Conservation (phyloP, 805 yeast genomes). For the Yarrowia yakushimensis region DNA sequence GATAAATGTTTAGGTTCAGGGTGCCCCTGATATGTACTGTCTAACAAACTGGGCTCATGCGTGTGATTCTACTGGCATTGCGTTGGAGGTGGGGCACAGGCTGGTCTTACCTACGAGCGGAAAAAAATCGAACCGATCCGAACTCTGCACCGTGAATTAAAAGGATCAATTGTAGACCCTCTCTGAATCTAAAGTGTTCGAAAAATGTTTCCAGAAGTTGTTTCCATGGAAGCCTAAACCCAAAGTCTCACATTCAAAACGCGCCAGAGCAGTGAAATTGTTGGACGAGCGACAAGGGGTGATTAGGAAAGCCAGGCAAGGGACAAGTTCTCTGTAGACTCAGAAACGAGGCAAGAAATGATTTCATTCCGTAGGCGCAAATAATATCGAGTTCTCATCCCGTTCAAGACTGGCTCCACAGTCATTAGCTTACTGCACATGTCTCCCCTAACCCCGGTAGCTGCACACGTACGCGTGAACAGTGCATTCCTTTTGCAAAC, state of each 20-base stretch:
- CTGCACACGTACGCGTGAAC: slow-evolving; percentile 23
- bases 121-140: neutral
- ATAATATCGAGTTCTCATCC: neutral
- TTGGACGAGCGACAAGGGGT: neutral
- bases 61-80: neutral
- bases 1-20: slow-evolving; percentile 1
- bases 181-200: neutral
- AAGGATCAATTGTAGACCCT: neutral
- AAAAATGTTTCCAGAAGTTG: neutral
- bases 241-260: neutral
- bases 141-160: neutral
- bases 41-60: neutral
- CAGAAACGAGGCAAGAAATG: too few relatives aligned
- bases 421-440: neutral
- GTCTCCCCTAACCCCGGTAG: slow-evolving; percentile 13
- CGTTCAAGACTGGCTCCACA: neutral
- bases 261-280: neutral
- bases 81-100: neutral
- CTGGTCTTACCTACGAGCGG: neutral
- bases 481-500: slow-evolving; percentile 11
- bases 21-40: neutral
- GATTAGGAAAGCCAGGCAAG: neutral
- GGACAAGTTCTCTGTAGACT: too few relatives aligned
- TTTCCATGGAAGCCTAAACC: neutral
- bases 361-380: too few relatives aligned